phyloP scores from a whole-genome alignment of 75 land plant species.

The Larix kaempferi region DNA sequence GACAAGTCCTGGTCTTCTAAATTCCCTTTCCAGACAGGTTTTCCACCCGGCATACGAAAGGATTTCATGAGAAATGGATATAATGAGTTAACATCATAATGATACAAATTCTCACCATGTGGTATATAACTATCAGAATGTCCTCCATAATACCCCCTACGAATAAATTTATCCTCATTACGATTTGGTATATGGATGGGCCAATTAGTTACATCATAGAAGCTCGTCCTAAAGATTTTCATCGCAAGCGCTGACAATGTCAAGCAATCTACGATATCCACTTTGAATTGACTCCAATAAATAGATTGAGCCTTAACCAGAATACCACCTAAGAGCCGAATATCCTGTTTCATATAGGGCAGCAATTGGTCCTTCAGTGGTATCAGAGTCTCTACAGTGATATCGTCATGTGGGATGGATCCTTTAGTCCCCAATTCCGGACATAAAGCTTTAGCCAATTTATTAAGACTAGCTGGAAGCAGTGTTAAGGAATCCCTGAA shows the following conservation, averaged over 20 bases:
- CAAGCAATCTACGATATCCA: conserved; percentile 13
- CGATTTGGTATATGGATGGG: conserved; percentile 2
- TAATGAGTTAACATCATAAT: conserved; percentile 10
- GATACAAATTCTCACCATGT: background rate
- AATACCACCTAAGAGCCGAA: conserved; percentile 9
- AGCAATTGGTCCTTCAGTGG: background rate
- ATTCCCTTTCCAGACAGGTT: background rate
- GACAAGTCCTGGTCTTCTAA: background rate
- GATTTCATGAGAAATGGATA: conserved; percentile 8
- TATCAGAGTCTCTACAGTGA: background rate
- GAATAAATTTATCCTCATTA: background rate
- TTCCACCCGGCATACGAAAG: background rate
- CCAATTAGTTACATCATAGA: background rate
- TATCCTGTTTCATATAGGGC: conserved; percentile 9
- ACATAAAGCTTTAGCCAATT: conserved; percentile 12
- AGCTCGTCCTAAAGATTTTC: background rate
- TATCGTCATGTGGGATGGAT: background rate
- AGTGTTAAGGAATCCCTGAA: background rate
- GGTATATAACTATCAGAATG: background rate
- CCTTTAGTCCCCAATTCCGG: conserved; percentile 4
- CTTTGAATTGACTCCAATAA: background rate
- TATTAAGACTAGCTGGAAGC: background rate
- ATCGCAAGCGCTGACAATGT: background rate
- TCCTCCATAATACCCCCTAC: background rate
- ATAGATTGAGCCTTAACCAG: conserved; percentile 2